Base-by-base conservation (phyloP, 805 yeast genomes). In the Sugiyamaella floridensis region DNA sequence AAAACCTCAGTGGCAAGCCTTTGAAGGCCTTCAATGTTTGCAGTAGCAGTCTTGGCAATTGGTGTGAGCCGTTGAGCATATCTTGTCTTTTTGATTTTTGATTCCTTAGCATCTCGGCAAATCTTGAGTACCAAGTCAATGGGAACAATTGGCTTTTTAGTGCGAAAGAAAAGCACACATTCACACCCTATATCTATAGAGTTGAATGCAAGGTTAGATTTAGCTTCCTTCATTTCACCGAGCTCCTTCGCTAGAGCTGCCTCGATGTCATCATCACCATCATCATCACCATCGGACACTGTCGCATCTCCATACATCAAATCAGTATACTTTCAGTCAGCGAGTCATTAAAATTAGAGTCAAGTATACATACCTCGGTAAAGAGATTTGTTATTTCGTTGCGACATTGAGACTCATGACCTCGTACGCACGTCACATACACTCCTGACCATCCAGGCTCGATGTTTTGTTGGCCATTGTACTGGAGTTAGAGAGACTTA, bases 371-470 rank as follows among this genome's bases (percentile, higher is more conserved):
- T 56, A 67, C 67, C 52, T 83, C 88, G 48, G 71, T 69, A 43
- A 89, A 76, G 9, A 88, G 64, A 52, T 72, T 67, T 55, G 78
- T 74, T 60, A 89, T 70, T 65, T 89, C 97, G 57, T 80, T 81
- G n/a, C 84, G 77, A 55, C 95, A 88, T 50, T 78, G 81, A 50
- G 76, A 76, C 66, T 93, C 99, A 54, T 83, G 81, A 40, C 85
- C 85, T 60, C 96, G 76, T 48, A 81, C 79, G 67, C 97, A 92
- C 0, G 98, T 86, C 11, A 89, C 96, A 68, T 86, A 93, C 0
- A 93, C 76, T 0, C 99, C 99, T 40, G 83, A 72, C 51, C 93
- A 86, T 41, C 85, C 85, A 0, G 97, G 96, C 62, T 90, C 97
- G 16, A 90, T 68, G 50, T 58, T 55, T 43, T 57, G 55, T 15